These are phyloP conservation scores for Lyophyllum decastes DNA, from an alignment of 768 basidiomycete species.

Conservation along the genomic window DNA sequence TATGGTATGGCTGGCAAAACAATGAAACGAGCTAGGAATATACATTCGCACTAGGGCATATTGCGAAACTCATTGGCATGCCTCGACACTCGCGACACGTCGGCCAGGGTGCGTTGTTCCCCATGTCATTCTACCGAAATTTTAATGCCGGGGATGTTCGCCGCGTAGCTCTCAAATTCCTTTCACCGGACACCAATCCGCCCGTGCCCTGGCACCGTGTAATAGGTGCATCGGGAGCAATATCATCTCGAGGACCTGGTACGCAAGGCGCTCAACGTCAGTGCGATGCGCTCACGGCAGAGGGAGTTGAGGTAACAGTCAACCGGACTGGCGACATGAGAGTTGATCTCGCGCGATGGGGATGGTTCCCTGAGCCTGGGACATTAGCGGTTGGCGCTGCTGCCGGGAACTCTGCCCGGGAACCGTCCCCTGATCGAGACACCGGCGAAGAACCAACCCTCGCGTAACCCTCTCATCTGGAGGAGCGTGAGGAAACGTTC, in stretches of 20 bases:
- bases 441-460: background rate
- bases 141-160: too few relatives aligned
- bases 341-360: constrained; percentile 57
- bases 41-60: constrained; percentile 52
- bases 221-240: constrained; percentile 65
- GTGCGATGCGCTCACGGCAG: constrained; percentile 71
- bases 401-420: constrained; percentile 6
- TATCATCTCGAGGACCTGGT: constrained; percentile 83
- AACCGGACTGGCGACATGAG: constrained; percentile 58
- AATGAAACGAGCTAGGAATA: background rate
- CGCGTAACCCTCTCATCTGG: background rate
- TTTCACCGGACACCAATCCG: constrained; percentile 57
- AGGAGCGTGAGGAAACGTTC: background rate
- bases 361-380: constrained; percentile 62
- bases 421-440: constrained; percentile 5
- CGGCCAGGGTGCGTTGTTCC: constrained; percentile 62
- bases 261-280: constrained; percentile 80
- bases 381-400: constrained; percentile 13
- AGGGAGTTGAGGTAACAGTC: constrained; percentile 75
- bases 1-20: constrained; percentile 51
- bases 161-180: constrained; percentile 80
- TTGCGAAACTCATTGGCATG: constrained; percentile 81
- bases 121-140: background rate
- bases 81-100: constrained; percentile 79
- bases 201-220: constrained; percentile 86